Evolutionary conservation across 495 filamentous ascomycete genomes (phyloP), one percentile per base, ranked within the genome.

Genomic region (Penicillium salamii): DNA sequence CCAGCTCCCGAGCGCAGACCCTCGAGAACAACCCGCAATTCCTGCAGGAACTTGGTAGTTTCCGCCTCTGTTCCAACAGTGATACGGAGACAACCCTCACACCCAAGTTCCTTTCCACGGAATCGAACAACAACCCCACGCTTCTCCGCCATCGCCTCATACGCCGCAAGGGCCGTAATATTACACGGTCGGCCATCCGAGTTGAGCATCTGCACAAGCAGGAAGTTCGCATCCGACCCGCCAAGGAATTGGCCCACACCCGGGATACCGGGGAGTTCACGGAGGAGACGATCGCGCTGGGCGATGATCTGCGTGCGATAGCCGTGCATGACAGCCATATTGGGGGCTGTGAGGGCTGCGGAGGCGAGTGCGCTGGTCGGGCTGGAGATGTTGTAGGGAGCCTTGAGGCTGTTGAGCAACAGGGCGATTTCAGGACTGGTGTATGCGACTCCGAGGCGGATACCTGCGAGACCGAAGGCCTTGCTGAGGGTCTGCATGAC

Each of bases 401-500:
- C 95, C 68, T 97, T 97, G 40, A 98, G 71, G 55, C 76, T 88
- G 67, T 98, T 98, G 12, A 97, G 77, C 15, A 98, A 69, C 31
- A 74, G 78, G 11, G 81, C 84, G 18, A 89, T 79, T 45, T 84
- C 76, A 20, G 78, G 79, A 59, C 86, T 87, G 15, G 85, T 85
- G 46, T 85, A 87, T 3, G 85, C 88, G 5, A 78, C 78, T 1
- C 81, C 81, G 6, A 96, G 82, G 3, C 93, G 78, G 58, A 97
- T 96, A 13, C 93, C 93, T 2, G 93, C 93, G 49, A 98, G 78
- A 2, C 93, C 93, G 59, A 98, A 98, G 1, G 89, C 93, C 68
- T 98, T 98, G 59, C 87, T 91, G 11, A 97, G 74, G 1, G 93
- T 97, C 73, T 98, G 93, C 91, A 97, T 93, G 29, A 98, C 90